Base-by-base conservation (phyloP, 1,284 basidiomycete species). In the Pholiota adiposa region DNA sequence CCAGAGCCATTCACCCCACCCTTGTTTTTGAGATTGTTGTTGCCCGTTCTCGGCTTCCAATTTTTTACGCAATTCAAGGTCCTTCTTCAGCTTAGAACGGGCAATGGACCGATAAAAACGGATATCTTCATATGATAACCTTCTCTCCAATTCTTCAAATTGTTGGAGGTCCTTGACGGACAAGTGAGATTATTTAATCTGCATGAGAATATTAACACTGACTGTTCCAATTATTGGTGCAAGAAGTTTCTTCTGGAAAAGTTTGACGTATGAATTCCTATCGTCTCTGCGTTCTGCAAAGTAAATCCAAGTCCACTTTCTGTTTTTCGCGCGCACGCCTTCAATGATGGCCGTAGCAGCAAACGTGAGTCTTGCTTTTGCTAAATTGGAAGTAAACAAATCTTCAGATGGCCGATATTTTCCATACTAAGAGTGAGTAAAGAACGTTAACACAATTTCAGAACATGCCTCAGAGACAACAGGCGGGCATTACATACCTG, bases 51-150 rank as follows among this genome's bases (percentile, higher is more conserved):
- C 90, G 53, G 87, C 85, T 69, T 94, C 90, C 7, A 92, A 73
- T 60, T 81, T 83, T 69, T 86, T 85, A 49, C 86, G 83, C 25
- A 89, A 78, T 1, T 86, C 90, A 33, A 87, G 81, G 68, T 99
- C 95, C 71, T 97, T 96, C 66, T 90, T 89, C 16, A 98, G 79
- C 65, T 90, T 89, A 6, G 93, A 95, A 7, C 95, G 88, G 0
- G 96, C 95, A 61, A 99, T 94, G 3, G 96, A 98, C 23, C 97
- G 88, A 78, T 98, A 99, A 76, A 98, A 98, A 11, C 97, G 90
- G 55, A 99, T 92, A 69, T 99, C 97, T 72, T 98, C 94, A 70
- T 98, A 99, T 0, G 88, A 84, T 11, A 99, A 81, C 71, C 93
- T 94, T 66, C 75, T 79, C 73, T 99, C 98, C 54, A 99, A 78